Base-by-base conservation (phyloP, 1,284 basidiomycete genomes). In the Omphalotus olearius region DNA sequence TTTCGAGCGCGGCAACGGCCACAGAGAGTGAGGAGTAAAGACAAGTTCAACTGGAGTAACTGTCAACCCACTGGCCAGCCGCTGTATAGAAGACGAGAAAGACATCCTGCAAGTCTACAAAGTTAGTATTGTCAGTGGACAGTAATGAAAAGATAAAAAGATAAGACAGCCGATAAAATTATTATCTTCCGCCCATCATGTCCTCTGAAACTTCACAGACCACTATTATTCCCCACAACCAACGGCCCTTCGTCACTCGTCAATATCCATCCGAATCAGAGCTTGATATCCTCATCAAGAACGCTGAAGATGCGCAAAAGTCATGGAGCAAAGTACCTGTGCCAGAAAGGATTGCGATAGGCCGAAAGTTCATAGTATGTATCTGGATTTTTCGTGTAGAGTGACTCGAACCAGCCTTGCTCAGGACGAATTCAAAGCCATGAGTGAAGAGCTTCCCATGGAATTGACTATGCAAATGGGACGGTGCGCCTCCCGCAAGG, bases 381-480 rank as follows among this genome's bases (percentile, higher is more conserved):
- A 16, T 26, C 38, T 44, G 18, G 23, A 42, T 17, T 10, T 7
- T 13, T 33, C 9, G 20, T 37, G 20, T 30, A 40, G 23, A 6
- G 49, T 16, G 23, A 40, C 14, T 9, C 37, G 47, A 20, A 20
- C 20, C 38, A 23, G 26, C 6, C 2, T 14, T 25, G 7, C 3
- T 14, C 55, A 93, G 88, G 80, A 83, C 35, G 87, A 87, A 62
- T 91, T 96, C 65, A 81, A 83, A 64, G 78, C 78, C 18, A 77
- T 85, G 64, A 74, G 76, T 28, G 78, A 87, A 51, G 79, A 87
- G 51, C 77, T 93, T n/a, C 80, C 81, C 0, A 65, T 80, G 55
- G 93, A 97, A 62, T 73, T 93, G 50, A 84, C 88, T 1, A 60
- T 78, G 40, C 85, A 91, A 67, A 92, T 93, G 84, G 91, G 90